Evolutionary conservation across 129 eudicot species (phyloP), one percentile per base, ranked within the genome.

Genomic region (Chrysanthemum seticuspe): DNA sequence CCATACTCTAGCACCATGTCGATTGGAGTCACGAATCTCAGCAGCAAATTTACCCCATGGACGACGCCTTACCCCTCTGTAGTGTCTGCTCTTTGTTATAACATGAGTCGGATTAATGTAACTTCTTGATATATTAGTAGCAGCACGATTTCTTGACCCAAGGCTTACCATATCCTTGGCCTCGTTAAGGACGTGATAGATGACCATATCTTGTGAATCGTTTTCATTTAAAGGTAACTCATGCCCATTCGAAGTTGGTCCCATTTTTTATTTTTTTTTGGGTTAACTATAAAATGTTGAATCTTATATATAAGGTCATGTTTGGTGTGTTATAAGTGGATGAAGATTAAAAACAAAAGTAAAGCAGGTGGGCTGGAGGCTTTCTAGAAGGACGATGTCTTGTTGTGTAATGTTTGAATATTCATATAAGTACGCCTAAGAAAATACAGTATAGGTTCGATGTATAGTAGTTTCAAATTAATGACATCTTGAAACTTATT

Each of bases 41-140:
- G 96, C 96, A 3, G 96, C 96, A 44, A 36, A 90, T 59, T 90
- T 88, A 3, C 95, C 91, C 95, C 96, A 87, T 3, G 96, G 96
- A 36, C 96, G 87, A 13, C 91, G 86, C 76, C 97, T 79, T 47
- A 90, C 97, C 16, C 97, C 97, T 57, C 94, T 81, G 36, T 90
- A 90, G 31, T 85, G 94, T 74, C 68, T 83, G 51, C 50, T 55
- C 83, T 83, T 83, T 16, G 19, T 56, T 34, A 81, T 81, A 11
- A 80, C 56, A 51, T 77, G 80, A 8, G 74, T 44, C 4, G 83
- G 83, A 3, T 78, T 53, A 14, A 76, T 79, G 77, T 68, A 18
- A 66, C 5, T 61, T 19, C 11, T 64, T 40, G 78, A 70, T 40
- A 47, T 12, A 45, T 7, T 4, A 68, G 16, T 70, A 18, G 58